Conservation (phyloP, 345 rosid species). For the Capsella bursapastoris region DNA sequence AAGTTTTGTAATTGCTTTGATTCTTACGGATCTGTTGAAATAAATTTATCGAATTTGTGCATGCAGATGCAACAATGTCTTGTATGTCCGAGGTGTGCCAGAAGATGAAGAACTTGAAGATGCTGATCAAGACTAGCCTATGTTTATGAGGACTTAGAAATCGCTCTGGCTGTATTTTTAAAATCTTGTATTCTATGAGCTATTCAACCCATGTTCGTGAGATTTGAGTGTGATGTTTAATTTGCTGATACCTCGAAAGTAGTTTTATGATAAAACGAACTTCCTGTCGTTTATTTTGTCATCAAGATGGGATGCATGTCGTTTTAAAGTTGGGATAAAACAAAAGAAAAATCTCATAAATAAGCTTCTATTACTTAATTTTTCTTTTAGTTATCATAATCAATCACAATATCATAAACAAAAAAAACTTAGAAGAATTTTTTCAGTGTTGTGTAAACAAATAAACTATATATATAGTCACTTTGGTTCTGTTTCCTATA, state of each 20-base stretch:
- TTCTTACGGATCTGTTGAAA: not conserved
- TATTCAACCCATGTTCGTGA: constrained; percentile 9
- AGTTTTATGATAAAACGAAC: not conserved
- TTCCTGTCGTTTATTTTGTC: not conserved
- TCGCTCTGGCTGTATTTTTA: not conserved
- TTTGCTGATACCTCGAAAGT: constrained; percentile 16
- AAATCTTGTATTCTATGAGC: constrained; percentile 24
- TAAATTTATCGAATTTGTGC: not conserved
- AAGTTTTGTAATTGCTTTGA: not conserved
- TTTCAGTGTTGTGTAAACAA: no score
- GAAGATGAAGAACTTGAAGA: constrained; percentile 94
- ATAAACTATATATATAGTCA: no score
- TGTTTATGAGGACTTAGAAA: not conserved
- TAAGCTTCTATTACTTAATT: no score
- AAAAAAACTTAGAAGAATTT: no score
- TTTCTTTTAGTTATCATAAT: no score
- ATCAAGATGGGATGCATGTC: no score
- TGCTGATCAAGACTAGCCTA: constrained; percentile 63
- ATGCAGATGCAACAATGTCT: constrained; percentile 89
- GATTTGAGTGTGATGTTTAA: constrained; percentile 5
- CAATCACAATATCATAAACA: no score
- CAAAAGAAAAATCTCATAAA: no score
- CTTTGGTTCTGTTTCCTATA: no score
- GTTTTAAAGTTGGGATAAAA: no score
- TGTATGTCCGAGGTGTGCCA: constrained; percentile 88